Base-by-base conservation (phyloP, 257 asterid species). In the Thymus mandschuricus region DNA sequence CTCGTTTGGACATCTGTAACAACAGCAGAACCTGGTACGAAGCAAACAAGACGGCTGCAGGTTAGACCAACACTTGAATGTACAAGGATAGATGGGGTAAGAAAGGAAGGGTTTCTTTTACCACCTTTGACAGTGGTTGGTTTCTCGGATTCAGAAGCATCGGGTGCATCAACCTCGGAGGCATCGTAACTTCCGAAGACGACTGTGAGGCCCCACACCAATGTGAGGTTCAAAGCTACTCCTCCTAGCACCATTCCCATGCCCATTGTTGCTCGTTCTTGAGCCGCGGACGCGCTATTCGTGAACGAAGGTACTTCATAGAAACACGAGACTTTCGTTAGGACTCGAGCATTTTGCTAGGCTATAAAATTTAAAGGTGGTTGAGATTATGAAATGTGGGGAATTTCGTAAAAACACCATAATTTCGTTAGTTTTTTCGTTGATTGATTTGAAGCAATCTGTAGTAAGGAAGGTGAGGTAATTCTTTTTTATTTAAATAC, bases 161-260 rank as follows among this genome's bases (percentile, higher is more conserved):
- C 73, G n/a, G 33, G 5, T n/a, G 73, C 9, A 29, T 6, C 41
- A 10, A 76, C 52, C 3, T 52, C 70, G 8, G 86, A 72, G 21
- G 66, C 75, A 72, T 86, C 81, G 40, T 76, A 83, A 75, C 91
- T 89, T 69, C 89, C 96, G 38, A 77, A 61, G n/a, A 86, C n/a
- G 27, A 86, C 72, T 38, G 87, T 75, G 10, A 60, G 30, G 27
- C 96, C 96, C 92, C 96, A 89, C 41, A 86, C 61, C 63, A 89
- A 45, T 3, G 96, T 89, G 29, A 86, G 79, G 54, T 76, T 71
- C 89, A 89, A 75, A n/a, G 82, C 86, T 7, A 92, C 75, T 8
- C 89, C 78, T 33, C 96, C 96, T 0, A 88, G 82, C 4, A 88
- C 84, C 70, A 88, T 54, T 12, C 87, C 92, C 81, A 88, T 81